Evolutionary conservation across 1,139 yeast genomes (phyloP), one percentile per base, ranked within the genome.

Genomic region (Sugiyamaella japonica): DNA sequence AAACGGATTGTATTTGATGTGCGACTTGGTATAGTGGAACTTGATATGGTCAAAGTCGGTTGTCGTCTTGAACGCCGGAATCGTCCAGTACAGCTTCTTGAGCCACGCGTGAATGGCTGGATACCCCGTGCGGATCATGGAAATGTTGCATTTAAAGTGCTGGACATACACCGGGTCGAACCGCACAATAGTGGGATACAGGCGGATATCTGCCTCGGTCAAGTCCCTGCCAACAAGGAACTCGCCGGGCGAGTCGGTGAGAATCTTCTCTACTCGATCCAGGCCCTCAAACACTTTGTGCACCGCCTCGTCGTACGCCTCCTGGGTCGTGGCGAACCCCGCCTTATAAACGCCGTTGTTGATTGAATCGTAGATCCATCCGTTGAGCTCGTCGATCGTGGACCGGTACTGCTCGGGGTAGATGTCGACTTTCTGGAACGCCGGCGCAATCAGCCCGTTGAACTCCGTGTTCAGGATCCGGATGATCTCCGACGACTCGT

Each of bases 281-380:
- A 91, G 77, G 61, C 85, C 79, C 36, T 76, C 73, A 69, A 93
- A 93, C 37, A 91, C 75, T 48, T 78, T 80, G 42, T 69, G 71
- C 7, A 87, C 91, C 63, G 87, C 88, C 57, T 74, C 74, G 61
- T 87, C 95, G 68, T 93, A 93, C 23, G 86, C 89, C 57, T 85
- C 90, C 68, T 89, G 95, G 55, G 79, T 79, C 17, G 91, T 83
- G 6, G 97, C 90, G 72, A 91, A 93, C 0, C 98, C 98, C 1
- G 95, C 63, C 74, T 90, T 93, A 77, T 93, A 93, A 34, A 93
- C 98, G 40, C 97, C 98, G 69, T 89, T 90, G 76, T 90, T 91
- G 70, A 93, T 86, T 64, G 79, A 81, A 66, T 86, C 86, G 70
- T 91, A 91, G 48, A 88, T 80, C 95, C 96, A 87, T n/a, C 75